phyloP scores from a whole-genome alignment of 2,329 filamentous ascomycete species.

The Ramularia endophylla region DNA sequence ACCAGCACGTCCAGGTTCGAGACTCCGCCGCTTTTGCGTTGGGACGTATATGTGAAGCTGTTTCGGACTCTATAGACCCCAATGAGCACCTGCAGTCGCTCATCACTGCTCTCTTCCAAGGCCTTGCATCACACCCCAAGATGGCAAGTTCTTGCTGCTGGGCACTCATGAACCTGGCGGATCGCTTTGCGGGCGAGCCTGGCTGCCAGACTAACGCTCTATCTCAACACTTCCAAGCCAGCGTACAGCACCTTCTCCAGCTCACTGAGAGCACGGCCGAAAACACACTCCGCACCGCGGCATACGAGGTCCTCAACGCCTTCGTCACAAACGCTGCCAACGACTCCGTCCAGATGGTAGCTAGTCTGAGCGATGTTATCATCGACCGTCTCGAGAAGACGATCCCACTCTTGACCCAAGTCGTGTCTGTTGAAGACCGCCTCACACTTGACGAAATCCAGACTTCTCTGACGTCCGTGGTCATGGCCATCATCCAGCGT shows the following conservation, averaged over 20 bases:
- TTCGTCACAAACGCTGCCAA: constrained; percentile 88
- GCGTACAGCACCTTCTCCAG: constrained; percentile 74
- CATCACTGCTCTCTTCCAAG: constrained; percentile 83
- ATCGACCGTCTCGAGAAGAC: constrained; percentile 89
- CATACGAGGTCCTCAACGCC: constrained; percentile 93
- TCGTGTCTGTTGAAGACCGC: constrained; percentile 94
- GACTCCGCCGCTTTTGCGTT: constrained; percentile 96
- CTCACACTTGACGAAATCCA: constrained; percentile 97
- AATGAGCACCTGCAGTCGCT: constrained; percentile 74
- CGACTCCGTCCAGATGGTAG: constrained; percentile 76
- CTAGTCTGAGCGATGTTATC: constrained; percentile 77
- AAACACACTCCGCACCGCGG: constrained; percentile 84
- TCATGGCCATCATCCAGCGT: constrained; percentile 85
- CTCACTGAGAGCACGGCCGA: constrained; percentile 85
- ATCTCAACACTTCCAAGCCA: constrained; percentile 88
- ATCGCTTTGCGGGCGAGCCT: constrained; percentile 84
- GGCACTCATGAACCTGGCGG: constrained; percentile 97
- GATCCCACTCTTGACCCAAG: constrained; percentile 80
- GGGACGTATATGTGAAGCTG: constrained; percentile 90
- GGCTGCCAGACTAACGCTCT: constrained; percentile 75
- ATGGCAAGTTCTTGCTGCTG: constrained; percentile 99
- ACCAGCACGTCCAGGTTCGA: constrained; percentile 80
- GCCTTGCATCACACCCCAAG: constrained; percentile 84
- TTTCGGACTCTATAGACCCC: constrained; percentile 86
- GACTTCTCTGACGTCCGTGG: constrained; percentile 84